Base-by-base conservation (phyloP, 2,329 filamentous ascomycete species). In the Lachnellula occidentalis region DNA sequence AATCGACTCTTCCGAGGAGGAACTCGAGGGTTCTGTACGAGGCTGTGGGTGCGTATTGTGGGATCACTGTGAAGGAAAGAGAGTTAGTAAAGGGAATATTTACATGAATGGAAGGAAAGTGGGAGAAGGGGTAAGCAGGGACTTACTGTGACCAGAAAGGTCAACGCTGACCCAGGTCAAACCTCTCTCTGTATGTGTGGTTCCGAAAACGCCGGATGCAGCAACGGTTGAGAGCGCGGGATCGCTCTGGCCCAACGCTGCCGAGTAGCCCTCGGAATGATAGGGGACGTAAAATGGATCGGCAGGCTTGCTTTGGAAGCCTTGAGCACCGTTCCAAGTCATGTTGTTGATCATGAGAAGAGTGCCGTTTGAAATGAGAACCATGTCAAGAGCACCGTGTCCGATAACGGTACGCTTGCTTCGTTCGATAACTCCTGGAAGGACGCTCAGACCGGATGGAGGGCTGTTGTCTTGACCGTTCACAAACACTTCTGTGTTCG, bases 21-120 rank as follows among this genome's bases (percentile, higher is more conserved):
- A 87, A 86, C 74, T 94, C 88, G 19, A 94, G 68, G 55, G 89
- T 85, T 34, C 88, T 75, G 66, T 88, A 90, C 0, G 85, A 79
- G 0, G 83, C 85, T 14, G 77, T 79, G 0, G 88, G 85, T 17
- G 82, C 79, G 64, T 88, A 90, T 69, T 88, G 82, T 0, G 83
- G 82, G 5, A 72, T 52, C 69, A 72, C 58, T 60, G 36, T 8
- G 39, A 3, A 41, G 62, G 19, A 21, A 31, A 34, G 22, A 7
- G 21, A 7, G 22, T 51, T 51, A 49, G 50, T 49, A 27, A 52
- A 21, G 48, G 36, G 7, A 22, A 21, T 2, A 48, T 31, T 31
- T 31, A 12, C 9, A 4, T 3, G 27, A 2, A 9, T 9, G 36
- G 45, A 24, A 6, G 22, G 22, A 39, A 37, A 27, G 12, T 4